Evolutionary conservation across 306 rosid genomes (phyloP).

Genomic region (Rosa rugosa): DNA sequence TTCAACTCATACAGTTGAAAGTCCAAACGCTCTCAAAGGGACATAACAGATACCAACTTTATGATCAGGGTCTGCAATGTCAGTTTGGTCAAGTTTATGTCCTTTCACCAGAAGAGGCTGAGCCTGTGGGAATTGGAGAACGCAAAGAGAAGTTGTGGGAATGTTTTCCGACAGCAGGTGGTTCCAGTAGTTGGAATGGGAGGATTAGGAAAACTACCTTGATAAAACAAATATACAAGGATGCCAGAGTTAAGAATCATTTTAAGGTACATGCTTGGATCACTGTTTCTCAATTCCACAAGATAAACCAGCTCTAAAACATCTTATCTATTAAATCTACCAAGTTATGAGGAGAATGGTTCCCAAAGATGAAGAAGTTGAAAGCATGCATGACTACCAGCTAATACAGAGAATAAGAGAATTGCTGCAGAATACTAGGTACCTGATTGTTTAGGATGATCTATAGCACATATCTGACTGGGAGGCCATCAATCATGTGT

Average conservation of each 20-base stretch:
- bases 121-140: slow-evolving; percentile 47
- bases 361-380: slow-evolving; percentile 37
- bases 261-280: slow-evolving; percentile 57
- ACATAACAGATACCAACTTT: too few relatives aligned
- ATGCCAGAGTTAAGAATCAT: slow-evolving; percentile 40
- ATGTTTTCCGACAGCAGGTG: slow-evolving; percentile 4
- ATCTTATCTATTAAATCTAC: slow-evolving; percentile 34
- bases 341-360: slow-evolving; percentile 21
- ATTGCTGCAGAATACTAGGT: slow-evolving; percentile 38
- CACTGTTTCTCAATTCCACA: slow-evolving; percentile 44
- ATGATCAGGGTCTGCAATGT: too few relatives aligned
- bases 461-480: slow-evolving; percentile 47
- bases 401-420: slow-evolving; percentile 37
- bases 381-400: slow-evolving; percentile 33
- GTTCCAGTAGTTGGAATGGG: slow-evolving; percentile 60
- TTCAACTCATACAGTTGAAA: too few relatives aligned
- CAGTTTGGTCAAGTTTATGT: slow-evolving; percentile 43
- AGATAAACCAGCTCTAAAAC: slow-evolving; percentile 43
- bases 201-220: slow-evolving; percentile 60
- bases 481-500: slow-evolving; percentile 50
- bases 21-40: too few relatives aligned
- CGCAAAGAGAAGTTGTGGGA: slow-evolving; percentile 27
- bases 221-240: slow-evolving; percentile 53
- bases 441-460: slow-evolving; percentile 58
- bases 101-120: slow-evolving; percentile 55